A percentile compares a stretch with the other conserved stretches of the same genome.
Conservation (phyloP, 2,329 filamentous ascomycete species). For the Pseudocercospora pini-densiflorae region DNA sequence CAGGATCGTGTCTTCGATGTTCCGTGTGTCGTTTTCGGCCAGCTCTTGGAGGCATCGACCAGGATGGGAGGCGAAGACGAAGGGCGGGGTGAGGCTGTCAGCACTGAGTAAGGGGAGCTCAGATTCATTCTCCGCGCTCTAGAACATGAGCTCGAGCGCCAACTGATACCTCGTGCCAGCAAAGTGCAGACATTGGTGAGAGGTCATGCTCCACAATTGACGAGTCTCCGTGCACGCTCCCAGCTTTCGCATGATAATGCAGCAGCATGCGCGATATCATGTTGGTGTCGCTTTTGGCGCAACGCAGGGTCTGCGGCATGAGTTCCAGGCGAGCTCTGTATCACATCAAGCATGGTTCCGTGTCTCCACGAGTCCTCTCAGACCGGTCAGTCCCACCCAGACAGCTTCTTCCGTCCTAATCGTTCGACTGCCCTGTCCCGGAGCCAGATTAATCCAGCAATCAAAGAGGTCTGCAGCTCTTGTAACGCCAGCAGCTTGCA, state of each 20-base stretch:
- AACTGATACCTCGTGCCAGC: not conserved
- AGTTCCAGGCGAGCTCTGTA: not conserved
- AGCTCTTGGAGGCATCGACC: not conserved
- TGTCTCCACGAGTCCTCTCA: slow-evolving; percentile 55
- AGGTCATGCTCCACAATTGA: not conserved
- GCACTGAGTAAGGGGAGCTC: slow-evolving; percentile 7
- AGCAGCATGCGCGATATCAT: not conserved
- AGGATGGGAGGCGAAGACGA: not conserved
- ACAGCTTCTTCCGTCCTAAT: slow-evolving; percentile 85
- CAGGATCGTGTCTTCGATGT: no score
- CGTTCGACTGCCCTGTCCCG: slow-evolving; percentile 78
- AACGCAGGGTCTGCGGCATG: not conserved
- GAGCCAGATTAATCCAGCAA: slow-evolving; percentile 80
- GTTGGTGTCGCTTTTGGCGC: not conserved
- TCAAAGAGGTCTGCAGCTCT: slow-evolving; percentile 76
- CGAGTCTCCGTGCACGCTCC: not conserved
- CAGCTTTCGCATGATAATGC: not conserved
- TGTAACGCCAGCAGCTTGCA: slow-evolving; percentile 66
- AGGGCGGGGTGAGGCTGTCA: slow-evolving; percentile 3
- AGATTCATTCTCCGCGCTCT: not conserved
- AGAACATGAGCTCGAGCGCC: not conserved
- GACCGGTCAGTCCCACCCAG: slow-evolving; percentile 72
- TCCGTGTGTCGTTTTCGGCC: not conserved
- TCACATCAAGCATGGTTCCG: slow-evolving; percentile 1
- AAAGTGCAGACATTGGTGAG: no score